These are phyloP conservation scores for Lanmaoa rubissima DNA, from an alignment of 768 basidiomycete genomes.

Conservation along the genomic window DNA sequence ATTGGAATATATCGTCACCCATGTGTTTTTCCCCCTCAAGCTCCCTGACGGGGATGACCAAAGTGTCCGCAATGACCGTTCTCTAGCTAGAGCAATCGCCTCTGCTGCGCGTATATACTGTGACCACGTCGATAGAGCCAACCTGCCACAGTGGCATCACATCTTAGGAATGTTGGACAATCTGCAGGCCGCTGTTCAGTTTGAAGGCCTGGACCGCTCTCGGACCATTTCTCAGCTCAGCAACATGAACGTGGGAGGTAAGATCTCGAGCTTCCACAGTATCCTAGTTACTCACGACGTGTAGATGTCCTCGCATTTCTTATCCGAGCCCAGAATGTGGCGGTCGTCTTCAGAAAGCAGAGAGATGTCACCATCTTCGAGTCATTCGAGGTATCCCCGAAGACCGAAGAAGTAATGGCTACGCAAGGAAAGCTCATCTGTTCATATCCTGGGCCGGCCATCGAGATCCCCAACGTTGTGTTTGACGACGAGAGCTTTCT, in stretches of 20 bases:
- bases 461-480: constrained; percentile 32
- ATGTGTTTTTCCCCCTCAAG: constrained; percentile 43
- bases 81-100: constrained; percentile 23
- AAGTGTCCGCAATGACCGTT: constrained; percentile 21
- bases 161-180: constrained; percentile 34
- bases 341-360: constrained; percentile 38
- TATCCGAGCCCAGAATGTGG: constrained; percentile 49
- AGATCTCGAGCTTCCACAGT: background rate
- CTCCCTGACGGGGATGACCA: constrained; percentile 40
- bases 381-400: constrained; percentile 45
- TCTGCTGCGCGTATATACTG: constrained; percentile 21
- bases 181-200: constrained; percentile 7
- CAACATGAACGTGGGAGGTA: constrained; percentile 23
- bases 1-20: constrained; percentile 36
- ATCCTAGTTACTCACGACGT: background rate
- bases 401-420: constrained; percentile 35
- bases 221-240: constrained; percentile 16
- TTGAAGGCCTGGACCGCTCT: constrained; percentile 2
- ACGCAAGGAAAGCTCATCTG: constrained; percentile 42
- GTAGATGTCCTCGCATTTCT: constrained; percentile 39
- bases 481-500: constrained; percentile 33
- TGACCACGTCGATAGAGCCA: background rate
- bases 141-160: constrained; percentile 27
- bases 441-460: constrained; percentile 45
- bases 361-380: constrained; percentile 38